Conservation (phyloP, 768 basidiomycete genomes). For the Mycena sanguinolenta region DNA sequence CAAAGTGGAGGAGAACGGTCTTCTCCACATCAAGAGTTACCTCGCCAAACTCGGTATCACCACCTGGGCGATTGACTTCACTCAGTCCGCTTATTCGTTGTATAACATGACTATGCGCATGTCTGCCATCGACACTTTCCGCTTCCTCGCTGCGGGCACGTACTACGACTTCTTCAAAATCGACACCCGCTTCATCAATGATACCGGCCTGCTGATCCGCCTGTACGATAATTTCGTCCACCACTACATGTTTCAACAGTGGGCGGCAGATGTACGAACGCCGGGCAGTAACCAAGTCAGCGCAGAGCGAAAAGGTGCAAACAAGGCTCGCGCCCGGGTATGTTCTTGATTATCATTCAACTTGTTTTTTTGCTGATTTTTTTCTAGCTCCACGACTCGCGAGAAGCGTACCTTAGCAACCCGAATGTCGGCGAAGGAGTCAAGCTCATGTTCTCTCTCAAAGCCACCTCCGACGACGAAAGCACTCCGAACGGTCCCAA, state of each 20-base stretch:
- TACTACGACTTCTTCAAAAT: constrained; percentile 27
- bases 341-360: background rate
- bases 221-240: constrained; percentile 30
- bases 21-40: constrained; percentile 17
- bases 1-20: constrained; percentile 19
- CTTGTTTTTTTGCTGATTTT: constrained; percentile 8
- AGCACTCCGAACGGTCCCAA: background rate
- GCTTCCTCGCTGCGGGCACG: background rate
- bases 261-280: constrained; percentile 14
- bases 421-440: background rate
- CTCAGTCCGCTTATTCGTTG: constrained; percentile 23
- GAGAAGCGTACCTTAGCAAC: background rate
- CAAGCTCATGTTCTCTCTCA: background rate
- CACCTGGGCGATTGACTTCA: constrained; percentile 21
- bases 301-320: background rate
- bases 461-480: constrained; percentile 32
- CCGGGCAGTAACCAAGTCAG: constrained; percentile 6
- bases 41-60: constrained; percentile 22
- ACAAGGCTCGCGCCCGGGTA: constrained; percentile 13
- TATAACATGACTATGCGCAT: constrained; percentile 28
- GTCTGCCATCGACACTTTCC: constrained; percentile 29
- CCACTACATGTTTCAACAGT: constrained; percentile 18
- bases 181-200: constrained; percentile 13
- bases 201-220: background rate
- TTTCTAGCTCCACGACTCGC: background rate